Evolutionary conservation across 345 rosid genomes (phyloP).

Genomic region (Trapa bicornis): DNA sequence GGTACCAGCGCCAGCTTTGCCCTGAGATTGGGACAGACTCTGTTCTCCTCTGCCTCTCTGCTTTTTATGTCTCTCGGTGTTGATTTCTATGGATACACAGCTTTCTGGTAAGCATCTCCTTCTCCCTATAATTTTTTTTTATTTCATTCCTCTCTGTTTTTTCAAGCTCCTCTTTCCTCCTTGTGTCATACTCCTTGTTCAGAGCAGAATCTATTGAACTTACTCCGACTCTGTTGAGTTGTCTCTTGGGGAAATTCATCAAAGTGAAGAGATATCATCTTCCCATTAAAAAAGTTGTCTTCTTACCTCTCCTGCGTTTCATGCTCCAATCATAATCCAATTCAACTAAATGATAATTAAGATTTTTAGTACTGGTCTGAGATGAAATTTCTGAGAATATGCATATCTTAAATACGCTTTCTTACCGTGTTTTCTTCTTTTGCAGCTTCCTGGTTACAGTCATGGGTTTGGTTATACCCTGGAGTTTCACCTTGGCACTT

Average conservation of each 20-base stretch:
- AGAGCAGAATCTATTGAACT: not conserved
- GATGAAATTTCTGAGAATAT: not conserved
- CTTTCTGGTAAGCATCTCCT: conserved; percentile 52
- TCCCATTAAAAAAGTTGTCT: too few relatives aligned
- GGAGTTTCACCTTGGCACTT: conserved; percentile 72
- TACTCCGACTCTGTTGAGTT: not conserved
- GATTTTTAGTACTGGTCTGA: not conserved
- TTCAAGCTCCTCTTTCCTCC: not conserved
- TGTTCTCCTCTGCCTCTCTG: conserved; percentile 71
- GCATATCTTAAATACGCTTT: not conserved
- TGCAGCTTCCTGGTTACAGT: conserved; percentile 72
- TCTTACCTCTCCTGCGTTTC: not conserved
- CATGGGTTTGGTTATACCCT: conserved; percentile 85
- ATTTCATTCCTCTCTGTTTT: not conserved
- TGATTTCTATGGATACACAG: conserved; percentile 75
- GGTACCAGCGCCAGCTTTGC: conserved; percentile 73
- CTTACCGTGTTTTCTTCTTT: not conserved
- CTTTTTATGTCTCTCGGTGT: conserved; percentile 78
- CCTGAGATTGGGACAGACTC: conserved; percentile 65
- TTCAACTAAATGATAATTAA: not conserved
- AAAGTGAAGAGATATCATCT: not conserved
- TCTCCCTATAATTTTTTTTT: not conserved
- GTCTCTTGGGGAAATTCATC: not conserved
- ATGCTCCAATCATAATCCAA: not conserved
- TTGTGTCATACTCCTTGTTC: not conserved